Base-by-base conservation (phyloP, 2,329 filamentous ascomycete species). In the Penicillium sp. region DNA sequence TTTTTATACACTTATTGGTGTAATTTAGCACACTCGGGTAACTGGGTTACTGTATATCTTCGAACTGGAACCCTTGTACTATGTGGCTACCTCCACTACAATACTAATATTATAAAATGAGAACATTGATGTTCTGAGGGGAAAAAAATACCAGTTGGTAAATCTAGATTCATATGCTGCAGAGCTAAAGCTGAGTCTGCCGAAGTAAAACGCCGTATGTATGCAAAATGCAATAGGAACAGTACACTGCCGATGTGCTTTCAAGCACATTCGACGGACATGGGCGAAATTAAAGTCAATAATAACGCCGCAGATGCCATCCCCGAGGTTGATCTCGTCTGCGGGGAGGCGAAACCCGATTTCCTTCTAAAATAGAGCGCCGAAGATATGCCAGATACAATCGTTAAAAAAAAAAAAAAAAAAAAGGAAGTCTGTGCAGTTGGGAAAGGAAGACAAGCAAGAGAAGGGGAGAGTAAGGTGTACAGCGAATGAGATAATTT, bases 201-300 rank as follows among this genome's bases (percentile, higher is more conserved):
- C 3, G 19, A n/a, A 37, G 21, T 37, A 19, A 51, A 51, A 61
- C 61, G 58, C 61, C 61, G 50, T 47, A 50, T 56, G 29, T 56
- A 70, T 72, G 69, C 67, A 60, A 59, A 65, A 69, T 69, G 66
- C 66, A 58, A 60, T 25, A 31, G 45, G 50, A 58, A 46, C 46
- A 47, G 59, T 59, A 43, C 33, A 47, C 50, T 21, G 33, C 27
- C 25, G 47, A 54, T 38, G 40, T 51, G 42, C 33, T 40, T 31
- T 7, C 6, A 33, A 38, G 57, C 27, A 55, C 49, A 37, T 37
- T 38, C 45, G 48, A 35, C 51, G 50, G 41, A 49, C 15, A 40
- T 19, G 15, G 25, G 47, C 47, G 25, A 55, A 29, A 13, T 17
- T 6, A 15, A 42, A 57, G 9, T 19, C 21, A 48, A 46, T 29